Percentiles rank a stretch among this genome's conserved stretches.
phyloP scores from a whole-genome alignment of 179 eudicot species.

The Dionaea muscipula region DNA sequence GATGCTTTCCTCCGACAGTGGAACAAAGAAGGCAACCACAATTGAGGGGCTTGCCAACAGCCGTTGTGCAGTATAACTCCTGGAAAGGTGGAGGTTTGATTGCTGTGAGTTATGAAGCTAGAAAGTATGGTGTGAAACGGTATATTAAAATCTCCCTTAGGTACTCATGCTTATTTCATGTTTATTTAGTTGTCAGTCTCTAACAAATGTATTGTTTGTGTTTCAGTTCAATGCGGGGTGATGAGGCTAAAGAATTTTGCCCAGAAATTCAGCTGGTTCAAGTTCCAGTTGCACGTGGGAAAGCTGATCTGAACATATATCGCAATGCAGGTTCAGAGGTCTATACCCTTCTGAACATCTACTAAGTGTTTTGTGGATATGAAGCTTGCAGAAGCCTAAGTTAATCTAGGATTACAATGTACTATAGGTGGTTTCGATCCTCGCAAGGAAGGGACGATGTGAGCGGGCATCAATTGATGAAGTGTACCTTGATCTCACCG shows the following conservation, averaged over 20 bases:
- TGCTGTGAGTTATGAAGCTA: conserved; percentile 91
- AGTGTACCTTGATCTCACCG: conserved; percentile 92
- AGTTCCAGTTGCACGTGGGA: conserved; percentile 89
- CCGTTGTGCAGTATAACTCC: conserved; percentile 86
- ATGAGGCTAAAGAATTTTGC: conserved; percentile 71
- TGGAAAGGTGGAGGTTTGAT: conserved; percentile 96
- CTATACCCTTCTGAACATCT: conserved; percentile 1
- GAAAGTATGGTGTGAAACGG: conserved; percentile 85
- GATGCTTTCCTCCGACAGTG: conserved; percentile 23
- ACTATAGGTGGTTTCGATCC: conserved; percentile 77
- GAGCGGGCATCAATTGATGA: conserved; percentile 97
- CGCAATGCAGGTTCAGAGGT: conserved; percentile 99
- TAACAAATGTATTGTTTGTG: conserved; percentile 5
- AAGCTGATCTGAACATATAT: conserved; percentile 73
- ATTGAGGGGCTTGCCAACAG: conserved; percentile 77
- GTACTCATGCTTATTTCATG: neutral
- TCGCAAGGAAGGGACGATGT: conserved; percentile 73
- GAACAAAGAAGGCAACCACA: conserved; percentile 77
- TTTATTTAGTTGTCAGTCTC: conserved; percentile 4
- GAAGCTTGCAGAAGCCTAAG: neutral
- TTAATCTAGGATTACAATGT: conserved; percentile 6
- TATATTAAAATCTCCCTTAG: conserved; percentile 12
- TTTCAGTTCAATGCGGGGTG: conserved; percentile 86
- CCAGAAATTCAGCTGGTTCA: conserved; percentile 79
- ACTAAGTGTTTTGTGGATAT: neutral